Evolutionary conservation across 441 rosid genomes (phyloP), one percentile per base, ranked within the genome.

Genomic region (Arabidopsis lyrata): DNA sequence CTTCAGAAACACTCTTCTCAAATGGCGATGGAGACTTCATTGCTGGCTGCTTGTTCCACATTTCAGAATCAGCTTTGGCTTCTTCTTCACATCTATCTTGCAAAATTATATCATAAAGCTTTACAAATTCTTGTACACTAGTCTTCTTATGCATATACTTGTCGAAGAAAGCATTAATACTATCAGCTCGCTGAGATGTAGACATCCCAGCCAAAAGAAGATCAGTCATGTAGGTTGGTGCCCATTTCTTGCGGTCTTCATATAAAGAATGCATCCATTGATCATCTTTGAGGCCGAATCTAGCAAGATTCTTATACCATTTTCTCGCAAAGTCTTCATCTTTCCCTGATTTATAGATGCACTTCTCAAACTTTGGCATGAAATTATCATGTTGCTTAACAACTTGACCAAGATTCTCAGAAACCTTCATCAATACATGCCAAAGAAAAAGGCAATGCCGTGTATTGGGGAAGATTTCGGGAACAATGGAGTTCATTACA

Each of bases 11-110:
- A 81, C 87, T 82, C 80, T 92, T 92, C 81, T 90, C 97, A 75
- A 92, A 86, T 16, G 96, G 97, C 0, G 97, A 92, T 3, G 97
- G 96, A 72, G 96, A 92, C 83, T 81, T 92, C 77, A 92, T 41
- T 32, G 84, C 56, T 16, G 96, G 92, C 70, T 83, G 92, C 76
- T 85, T 90, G 81, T 86, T 90, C 96, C 96, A 85, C 14, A 87
- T 85, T 81, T 92, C 97, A 13, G 86, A 85, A 79, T 92, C 96
- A 44, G 96, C 96, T 77, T 86, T 92, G 67, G 94, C 87, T 85
- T 92, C 97, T 78, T 92, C 97, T 68, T 92, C 96, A 66, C 83
- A 92, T 77, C 94, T 84, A 75, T 92, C 97, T 76, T 73, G 91
- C 73, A 92, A 47, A 77, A 92, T 77, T 15, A 80, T 65, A 72